Conservation (phyloP, 2,329 filamentous ascomycete genomes). For the Phoma herbarum region DNA sequence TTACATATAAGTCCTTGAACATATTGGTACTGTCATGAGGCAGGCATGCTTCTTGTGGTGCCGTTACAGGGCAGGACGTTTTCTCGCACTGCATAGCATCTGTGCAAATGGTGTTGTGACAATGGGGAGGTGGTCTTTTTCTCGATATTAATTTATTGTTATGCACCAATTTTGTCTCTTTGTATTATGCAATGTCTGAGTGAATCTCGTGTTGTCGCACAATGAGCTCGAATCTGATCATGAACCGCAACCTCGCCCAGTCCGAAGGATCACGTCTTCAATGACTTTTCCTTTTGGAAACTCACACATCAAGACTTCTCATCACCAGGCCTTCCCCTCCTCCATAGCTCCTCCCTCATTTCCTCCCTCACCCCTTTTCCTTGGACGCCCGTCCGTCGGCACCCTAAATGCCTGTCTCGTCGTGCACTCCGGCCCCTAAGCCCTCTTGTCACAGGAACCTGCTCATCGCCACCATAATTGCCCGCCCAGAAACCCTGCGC, state of each 20-base stretch:
- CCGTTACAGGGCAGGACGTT: constrained; percentile 11
- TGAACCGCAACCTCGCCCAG: too few species aligned
- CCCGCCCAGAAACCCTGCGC: neutral
- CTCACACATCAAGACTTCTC: neutral
- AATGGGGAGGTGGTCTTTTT: constrained; percentile 14
- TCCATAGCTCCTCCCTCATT: neutral
- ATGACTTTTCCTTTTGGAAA: neutral
- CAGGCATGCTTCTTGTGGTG: constrained; percentile 3
- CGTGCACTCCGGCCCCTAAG: neutral
- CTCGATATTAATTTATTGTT: constrained; percentile 13
- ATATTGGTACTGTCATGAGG: neutral
- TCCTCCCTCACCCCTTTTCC: neutral
- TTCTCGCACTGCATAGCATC: constrained; percentile 7
- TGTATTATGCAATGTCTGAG: neutral
- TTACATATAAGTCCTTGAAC: constrained; percentile 11
- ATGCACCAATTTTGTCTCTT: constrained; percentile 1
- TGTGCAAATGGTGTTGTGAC: constrained; percentile 6
- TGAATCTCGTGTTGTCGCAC: too few species aligned
- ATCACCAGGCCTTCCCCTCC: neutral
- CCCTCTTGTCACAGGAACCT: neutral
- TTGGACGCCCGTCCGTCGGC: neutral
- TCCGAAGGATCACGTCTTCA: too few species aligned
- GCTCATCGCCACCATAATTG: neutral
- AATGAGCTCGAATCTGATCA: neutral
- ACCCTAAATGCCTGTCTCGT: neutral